Conservation (phyloP, 768 basidiomycete species). For the Hydnum rufescens region DNA sequence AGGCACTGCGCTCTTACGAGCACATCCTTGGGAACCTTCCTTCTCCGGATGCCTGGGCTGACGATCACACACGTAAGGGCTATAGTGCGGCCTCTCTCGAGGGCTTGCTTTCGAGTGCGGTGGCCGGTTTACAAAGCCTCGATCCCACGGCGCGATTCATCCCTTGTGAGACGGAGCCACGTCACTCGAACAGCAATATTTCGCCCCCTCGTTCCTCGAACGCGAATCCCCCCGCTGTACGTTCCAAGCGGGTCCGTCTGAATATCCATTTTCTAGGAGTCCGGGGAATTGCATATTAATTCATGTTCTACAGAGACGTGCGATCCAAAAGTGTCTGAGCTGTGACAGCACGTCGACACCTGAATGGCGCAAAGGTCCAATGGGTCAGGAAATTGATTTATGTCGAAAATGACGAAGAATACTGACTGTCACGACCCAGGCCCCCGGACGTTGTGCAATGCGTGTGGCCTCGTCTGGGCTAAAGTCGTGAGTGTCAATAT, state of each 20-base stretch:
- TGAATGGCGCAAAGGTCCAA: conserved; percentile 68
- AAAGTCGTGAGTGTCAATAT: conserved; percentile 3
- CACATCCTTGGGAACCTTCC: neutral
- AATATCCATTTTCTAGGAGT: too few species aligned
- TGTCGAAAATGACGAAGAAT: neutral
- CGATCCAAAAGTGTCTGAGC: conserved; percentile 43
- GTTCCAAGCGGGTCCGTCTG: neutral
- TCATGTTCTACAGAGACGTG: neutral
- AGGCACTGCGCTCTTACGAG: neutral
- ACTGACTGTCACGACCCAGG: neutral
- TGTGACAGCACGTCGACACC: conserved; percentile 72
- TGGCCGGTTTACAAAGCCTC: neutral
- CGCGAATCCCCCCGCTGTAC: neutral
- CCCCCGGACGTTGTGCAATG: conserved; percentile 8
- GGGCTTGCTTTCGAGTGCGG: neutral
- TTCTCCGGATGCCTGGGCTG: neutral
- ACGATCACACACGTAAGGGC: neutral
- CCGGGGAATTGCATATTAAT: neutral
- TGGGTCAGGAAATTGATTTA: conserved; percentile 28
- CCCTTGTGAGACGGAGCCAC: neutral
- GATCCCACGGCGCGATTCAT: neutral
- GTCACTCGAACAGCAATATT: neutral
- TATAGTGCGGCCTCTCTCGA: neutral
- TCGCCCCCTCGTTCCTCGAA: too few species aligned
- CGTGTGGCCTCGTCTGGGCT: conserved; percentile 7